A percentile compares a stretch with the other conserved stretches of the same genome.
phyloP scores from a whole-genome alignment of 768 basidiomycete species.

The Rhodotorula babjevae region DNA sequence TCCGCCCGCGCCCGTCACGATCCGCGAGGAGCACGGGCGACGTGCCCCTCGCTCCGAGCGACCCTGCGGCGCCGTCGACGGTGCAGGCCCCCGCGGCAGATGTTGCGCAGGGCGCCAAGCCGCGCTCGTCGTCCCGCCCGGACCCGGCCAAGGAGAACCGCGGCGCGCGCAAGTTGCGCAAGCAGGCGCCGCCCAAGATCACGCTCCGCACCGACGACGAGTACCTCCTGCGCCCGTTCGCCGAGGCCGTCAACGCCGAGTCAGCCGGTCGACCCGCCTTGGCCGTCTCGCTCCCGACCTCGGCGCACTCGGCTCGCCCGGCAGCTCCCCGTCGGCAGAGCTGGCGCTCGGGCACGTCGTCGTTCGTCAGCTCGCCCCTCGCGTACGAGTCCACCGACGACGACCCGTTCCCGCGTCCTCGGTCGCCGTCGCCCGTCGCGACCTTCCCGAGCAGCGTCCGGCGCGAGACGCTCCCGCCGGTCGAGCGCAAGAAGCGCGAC shows the following conservation, averaged over 20 bases:
- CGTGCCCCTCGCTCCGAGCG: neutral
- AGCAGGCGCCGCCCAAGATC: neutral
- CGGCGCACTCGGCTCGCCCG: neutral
- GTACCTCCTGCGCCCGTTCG: conserved; percentile 10
- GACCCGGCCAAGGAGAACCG: conserved; percentile 26
- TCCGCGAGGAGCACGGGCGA: conserved; percentile 15
- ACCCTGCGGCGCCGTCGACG: neutral
- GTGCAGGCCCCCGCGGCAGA: neutral
- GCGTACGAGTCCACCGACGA: neutral
- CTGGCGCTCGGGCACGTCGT: conserved; percentile 9
- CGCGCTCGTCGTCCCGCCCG: conserved; percentile 1
- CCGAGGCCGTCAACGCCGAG: neutral
- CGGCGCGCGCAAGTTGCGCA: conserved; percentile 19
- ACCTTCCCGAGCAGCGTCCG: conserved; percentile 7
- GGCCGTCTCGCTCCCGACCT: neutral
- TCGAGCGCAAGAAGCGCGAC: conserved; percentile 17
- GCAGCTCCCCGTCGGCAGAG: neutral
- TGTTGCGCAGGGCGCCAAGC: neutral
- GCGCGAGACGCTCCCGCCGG: conserved; percentile 17
- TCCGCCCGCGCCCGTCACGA: conserved; percentile 5
- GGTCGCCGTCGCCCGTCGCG: conserved; percentile 12
- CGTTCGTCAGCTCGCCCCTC: conserved; percentile 2
- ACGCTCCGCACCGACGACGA: conserved; percentile 21
- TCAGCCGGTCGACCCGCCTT: neutral
- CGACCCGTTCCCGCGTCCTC: neutral